phyloP scores from a whole-genome alignment of 2,329 filamentous ascomycete genomes.

The Myriosclerotinia curreyana region DNA sequence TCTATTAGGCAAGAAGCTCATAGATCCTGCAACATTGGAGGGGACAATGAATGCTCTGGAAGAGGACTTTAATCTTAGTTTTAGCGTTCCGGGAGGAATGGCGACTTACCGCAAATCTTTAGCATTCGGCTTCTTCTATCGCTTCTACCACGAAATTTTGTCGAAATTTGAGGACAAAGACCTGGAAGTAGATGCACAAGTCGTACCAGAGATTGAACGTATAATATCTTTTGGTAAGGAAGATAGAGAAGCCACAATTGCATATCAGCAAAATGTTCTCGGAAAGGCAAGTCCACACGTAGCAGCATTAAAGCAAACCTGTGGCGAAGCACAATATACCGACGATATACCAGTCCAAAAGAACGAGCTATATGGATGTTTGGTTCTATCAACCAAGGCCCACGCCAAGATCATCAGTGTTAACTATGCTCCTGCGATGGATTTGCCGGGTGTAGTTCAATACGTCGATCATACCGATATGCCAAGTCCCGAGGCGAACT shows the following conservation, averaged over 20 bases:
- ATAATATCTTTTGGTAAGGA: constrained; percentile 77
- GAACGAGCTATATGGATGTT: constrained; percentile 84
- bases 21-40: constrained; percentile 79
- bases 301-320: constrained; percentile 88
- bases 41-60: constrained; percentile 88
- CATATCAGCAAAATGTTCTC: constrained; percentile 78
- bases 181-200: constrained; percentile 64
- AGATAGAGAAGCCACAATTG: constrained; percentile 69
- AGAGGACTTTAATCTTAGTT: constrained; percentile 81
- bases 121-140: constrained; percentile 92
- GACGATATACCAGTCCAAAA: constrained; percentile 86
- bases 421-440: constrained; percentile 71
- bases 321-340: constrained; percentile 92
- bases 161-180: constrained; percentile 53
- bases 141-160: constrained; percentile 90
- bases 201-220: constrained; percentile 79
- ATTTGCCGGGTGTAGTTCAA: constrained; percentile 80
- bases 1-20: constrained; percentile 73
- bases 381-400: constrained; percentile 84
- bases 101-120: constrained; percentile 90
- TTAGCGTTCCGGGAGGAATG: constrained; percentile 95
- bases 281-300: constrained; percentile 86
- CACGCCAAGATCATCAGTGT: constrained; percentile 81
- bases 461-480: constrained; percentile 82
- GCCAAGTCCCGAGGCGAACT: constrained; percentile 76